These are phyloP conservation scores for Candida tunisiensis DNA, from an alignment of 1,139 yeast species.

Conservation along the genomic window DNA sequence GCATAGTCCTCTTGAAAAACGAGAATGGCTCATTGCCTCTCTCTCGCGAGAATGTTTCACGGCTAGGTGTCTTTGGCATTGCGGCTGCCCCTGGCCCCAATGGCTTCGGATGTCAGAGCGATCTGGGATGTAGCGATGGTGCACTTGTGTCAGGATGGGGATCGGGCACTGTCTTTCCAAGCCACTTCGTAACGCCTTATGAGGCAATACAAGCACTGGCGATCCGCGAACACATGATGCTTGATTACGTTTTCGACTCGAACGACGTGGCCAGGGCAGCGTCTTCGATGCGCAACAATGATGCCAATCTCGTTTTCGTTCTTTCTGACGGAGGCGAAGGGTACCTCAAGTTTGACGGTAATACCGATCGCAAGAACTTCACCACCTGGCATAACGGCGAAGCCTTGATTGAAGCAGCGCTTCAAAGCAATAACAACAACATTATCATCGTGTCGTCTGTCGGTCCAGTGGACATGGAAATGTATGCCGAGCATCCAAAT, in stretches of 20 bases:
- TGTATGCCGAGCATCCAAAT: constrained; percentile 40
- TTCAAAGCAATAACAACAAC: constrained; percentile 36
- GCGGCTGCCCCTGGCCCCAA: constrained; percentile 9
- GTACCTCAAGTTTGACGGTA: constrained; percentile 34
- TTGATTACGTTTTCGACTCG: constrained; percentile 9
- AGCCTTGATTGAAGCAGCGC: too few relatives aligned
- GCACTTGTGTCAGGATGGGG: constrained; percentile 19
- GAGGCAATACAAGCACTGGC: constrained; percentile 6
- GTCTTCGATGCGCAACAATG: constrained; percentile 22
- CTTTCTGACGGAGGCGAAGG: constrained; percentile 38
- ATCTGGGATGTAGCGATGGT: constrained; percentile 5
- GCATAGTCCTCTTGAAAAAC: constrained; percentile 34
- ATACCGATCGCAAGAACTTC: constrained; percentile 33
- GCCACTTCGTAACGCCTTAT: constrained; percentile 33
- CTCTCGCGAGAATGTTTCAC: constrained; percentile 24
- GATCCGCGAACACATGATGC: constrained; percentile 1
- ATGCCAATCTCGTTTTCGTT: constrained; percentile 28
- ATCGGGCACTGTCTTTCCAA: constrained; percentile 31
- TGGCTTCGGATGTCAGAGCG: constrained; percentile 21
- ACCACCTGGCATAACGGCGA: too few relatives aligned
- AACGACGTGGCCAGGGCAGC: constrained; percentile 30
- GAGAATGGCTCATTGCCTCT: constrained; percentile 35
- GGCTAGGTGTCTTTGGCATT: constrained; percentile 25
- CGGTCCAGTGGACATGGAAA: constrained; percentile 44
- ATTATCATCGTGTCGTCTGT: constrained; percentile 42